Evolutionary conservation across 2,329 filamentous ascomycete genomes (phyloP), one percentile per base, ranked within the genome.

Genomic region (Penicillium sp.): DNA sequence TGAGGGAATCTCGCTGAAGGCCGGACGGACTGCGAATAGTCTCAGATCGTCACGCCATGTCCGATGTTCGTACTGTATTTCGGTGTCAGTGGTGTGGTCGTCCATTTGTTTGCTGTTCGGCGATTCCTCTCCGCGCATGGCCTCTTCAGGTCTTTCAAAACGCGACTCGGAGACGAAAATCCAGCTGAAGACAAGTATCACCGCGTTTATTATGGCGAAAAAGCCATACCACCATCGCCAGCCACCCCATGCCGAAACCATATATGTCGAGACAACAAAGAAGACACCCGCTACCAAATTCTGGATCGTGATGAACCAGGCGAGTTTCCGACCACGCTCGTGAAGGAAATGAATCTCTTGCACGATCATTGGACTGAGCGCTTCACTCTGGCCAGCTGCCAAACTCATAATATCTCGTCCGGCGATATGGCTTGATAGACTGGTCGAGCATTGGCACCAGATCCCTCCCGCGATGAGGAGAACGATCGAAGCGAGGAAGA

Each of bases 161-260:
- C 46, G 29, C 18, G 50, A 50, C 13, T 56, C 54, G 3, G 50
- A 33, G 3, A 56, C 37, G 15, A 56, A 56, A 6, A 53, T 9
- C 13, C 52, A 13, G 1, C 46, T 17, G 4, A 56, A 32, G 15
- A 53, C 13, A n/a, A 52, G 33, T 12, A 56, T 51, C 12, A 53
- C 42, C 1, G 46, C 46, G 26, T 53, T 56, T 46, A 51, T 42
- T 8, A 56, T 46, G 2, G 34, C 48, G 46, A 56, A 53, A 33
- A 56, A 53, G 0, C 54, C 54, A 27, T 56, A 56, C 54, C 54
- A 56, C 54, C 54, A 56, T 44, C 50, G 43, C 54, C 54, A 56
- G 3, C 54, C 26, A 27, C 26, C 54, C 50, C 50, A 51, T 2
- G 39, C 43, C 4, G 30, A 33, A 23, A 56, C 54, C 50, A 56